Conservation (phyloP, 345 rosid genomes). For the Noccaea caerulescens region DNA sequence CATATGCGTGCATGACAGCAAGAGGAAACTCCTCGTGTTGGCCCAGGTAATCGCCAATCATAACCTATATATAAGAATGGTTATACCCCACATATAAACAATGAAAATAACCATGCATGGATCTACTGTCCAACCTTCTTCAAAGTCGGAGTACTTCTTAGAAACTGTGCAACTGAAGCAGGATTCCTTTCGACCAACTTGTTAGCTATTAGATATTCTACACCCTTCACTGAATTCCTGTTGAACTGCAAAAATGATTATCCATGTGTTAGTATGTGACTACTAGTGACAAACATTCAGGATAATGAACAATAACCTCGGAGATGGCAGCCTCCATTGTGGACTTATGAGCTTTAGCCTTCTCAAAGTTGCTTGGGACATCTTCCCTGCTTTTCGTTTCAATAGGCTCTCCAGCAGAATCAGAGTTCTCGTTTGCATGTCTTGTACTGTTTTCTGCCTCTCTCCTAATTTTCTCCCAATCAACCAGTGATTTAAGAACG, state of each 20-base stretch:
- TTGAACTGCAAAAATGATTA: conserved; percentile 73
- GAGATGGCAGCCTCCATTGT: conserved; percentile 88
- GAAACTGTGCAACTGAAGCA: conserved; percentile 82
- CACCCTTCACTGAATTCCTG: conserved; percentile 77
- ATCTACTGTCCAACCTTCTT: conserved; percentile 65
- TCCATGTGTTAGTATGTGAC: conserved; percentile 35
- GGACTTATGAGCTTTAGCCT: conserved; percentile 96
- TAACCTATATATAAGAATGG: conserved; percentile 64
- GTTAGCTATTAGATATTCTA: conserved; percentile 74
- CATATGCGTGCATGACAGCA: conserved; percentile 97
- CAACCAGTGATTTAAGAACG: conserved; percentile 89
- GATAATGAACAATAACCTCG: conserved; percentile 60
- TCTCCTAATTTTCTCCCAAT: conserved; percentile 81
- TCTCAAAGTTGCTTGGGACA: conserved; percentile 79
- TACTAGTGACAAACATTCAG: conserved; percentile 8
- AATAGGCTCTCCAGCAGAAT: conserved; percentile 49
- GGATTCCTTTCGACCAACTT: conserved; percentile 83
- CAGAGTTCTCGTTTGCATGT: conserved; percentile 48
- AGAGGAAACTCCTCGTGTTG: conserved; percentile 98
- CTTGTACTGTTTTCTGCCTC: conserved; percentile 52
- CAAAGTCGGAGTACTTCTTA: conserved; percentile 70
- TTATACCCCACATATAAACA: conserved; percentile 45
- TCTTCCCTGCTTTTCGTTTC: conserved; percentile 71
- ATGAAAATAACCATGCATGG: conserved; percentile 22
- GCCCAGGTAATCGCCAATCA: conserved; percentile 96